Evolutionary conservation across 495 filamentous ascomycete genomes (phyloP), one percentile per base, ranked within the genome.

Genomic region (Aspergillus bridgeri): DNA sequence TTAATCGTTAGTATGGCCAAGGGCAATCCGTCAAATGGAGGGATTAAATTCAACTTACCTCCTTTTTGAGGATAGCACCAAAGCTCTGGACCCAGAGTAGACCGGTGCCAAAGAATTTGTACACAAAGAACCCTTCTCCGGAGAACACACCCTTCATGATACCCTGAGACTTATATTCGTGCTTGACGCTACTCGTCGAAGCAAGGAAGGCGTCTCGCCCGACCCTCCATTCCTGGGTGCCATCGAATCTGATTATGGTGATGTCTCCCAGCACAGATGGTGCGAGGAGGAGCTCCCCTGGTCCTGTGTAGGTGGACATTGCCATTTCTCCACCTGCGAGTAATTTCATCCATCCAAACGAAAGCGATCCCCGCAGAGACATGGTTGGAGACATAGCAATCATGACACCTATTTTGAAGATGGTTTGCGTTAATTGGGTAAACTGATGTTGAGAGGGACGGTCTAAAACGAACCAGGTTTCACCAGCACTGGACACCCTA

Each of bases 11-110:
- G n/a, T n/a, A n/a, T n/a, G n/a, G n/a, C n/a, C n/a, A n/a, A n/a
- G n/a, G n/a, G n/a, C n/a, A n/a, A n/a, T n/a, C n/a, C n/a, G n/a
- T n/a, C n/a, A n/a, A n/a, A n/a, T n/a, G n/a, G n/a, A n/a, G n/a
- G n/a, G n/a, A n/a, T n/a, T n/a, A 27, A 15, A 38, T 5, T 0
- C 11, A 9, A 81, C 87, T 76, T 73, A 96, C 90, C 70, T 98
- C 92, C 74, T 98, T 98, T 65, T 90, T 83, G 57, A 98, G 89
- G 57, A 98, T 96, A 3, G 95, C 94, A 1, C 94, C 94, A 59
- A 98, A 92, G 64, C 90, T 95, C 7, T 89, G 90, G 29, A 97
- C 73, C 88, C 92, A 98, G 25, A 96, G 58, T 27, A 98, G 68
- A 0, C 94, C 94, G 5, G 72, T 78, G 0, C 92, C 92, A 9